Conservation (phyloP, 441 rosid genomes). For the Flueggea neowawraea region DNA sequence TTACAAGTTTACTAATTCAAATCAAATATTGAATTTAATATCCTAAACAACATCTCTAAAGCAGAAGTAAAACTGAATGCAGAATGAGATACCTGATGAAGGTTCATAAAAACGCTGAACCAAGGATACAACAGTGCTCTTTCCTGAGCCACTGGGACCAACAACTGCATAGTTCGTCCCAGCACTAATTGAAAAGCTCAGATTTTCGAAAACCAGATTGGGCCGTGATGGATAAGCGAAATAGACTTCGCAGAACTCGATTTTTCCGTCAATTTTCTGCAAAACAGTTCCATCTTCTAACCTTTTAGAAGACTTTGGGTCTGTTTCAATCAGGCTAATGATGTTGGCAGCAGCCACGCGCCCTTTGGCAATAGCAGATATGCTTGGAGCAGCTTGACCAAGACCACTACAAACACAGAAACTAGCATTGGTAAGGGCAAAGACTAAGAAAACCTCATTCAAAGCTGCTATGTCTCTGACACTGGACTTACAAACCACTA, state of each 20-base stretch:
- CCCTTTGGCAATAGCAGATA: slow-evolving; percentile 80
- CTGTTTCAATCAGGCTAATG: slow-evolving; percentile 41
- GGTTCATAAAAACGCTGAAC: slow-evolving; percentile 88
- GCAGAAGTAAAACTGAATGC: not conserved
- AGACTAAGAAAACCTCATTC: slow-evolving; percentile 3
- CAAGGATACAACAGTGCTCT: slow-evolving; percentile 83
- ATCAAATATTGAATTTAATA: not conserved
- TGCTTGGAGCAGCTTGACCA: slow-evolving; percentile 82
- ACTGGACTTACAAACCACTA: slow-evolving; percentile 76
- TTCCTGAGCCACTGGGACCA: slow-evolving; percentile 92
- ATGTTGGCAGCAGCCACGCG: slow-evolving; percentile 69
- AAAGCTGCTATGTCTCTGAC: not conserved
- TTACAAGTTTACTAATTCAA: not conserved
- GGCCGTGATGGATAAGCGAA: slow-evolving; percentile 75
- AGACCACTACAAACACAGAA: slow-evolving; percentile 49
- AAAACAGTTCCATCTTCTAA: slow-evolving; percentile 31
- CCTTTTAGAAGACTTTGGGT: slow-evolving; percentile 22
- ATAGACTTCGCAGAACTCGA: slow-evolving; percentile 54
- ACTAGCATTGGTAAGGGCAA: slow-evolving; percentile 8
- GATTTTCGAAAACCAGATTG: slow-evolving; percentile 50
- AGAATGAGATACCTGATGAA: slow-evolving; percentile 40
- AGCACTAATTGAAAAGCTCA: slow-evolving; percentile 55
- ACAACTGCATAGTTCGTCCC: slow-evolving; percentile 69
- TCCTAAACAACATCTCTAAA: not conserved
- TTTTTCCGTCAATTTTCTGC: slow-evolving; percentile 43